A percentile compares a stretch with the other conserved stretches of the same genome.
phyloP scores from a whole-genome alignment of 495 filamentous ascomycete species.

The Podospora pseudocomata region DNA sequence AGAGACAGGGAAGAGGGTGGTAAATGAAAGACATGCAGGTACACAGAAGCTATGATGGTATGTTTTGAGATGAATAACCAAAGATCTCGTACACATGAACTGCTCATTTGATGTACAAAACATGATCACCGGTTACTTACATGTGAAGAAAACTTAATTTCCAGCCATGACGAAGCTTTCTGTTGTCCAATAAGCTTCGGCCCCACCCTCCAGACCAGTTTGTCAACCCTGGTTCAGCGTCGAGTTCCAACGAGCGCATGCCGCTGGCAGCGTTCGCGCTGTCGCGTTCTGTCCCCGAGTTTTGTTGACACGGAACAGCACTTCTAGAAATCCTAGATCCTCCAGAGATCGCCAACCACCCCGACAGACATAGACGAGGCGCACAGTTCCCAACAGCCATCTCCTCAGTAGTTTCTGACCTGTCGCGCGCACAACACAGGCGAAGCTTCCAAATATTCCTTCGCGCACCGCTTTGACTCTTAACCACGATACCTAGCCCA shows the following conservation, averaged over 20 bases:
- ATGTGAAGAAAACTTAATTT: constrained; percentile 24
- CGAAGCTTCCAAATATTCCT: background rate
- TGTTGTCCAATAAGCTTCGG: constrained; percentile 20
- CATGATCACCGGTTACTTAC: constrained; percentile 8
- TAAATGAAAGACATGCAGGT: background rate
- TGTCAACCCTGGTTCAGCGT: background rate
- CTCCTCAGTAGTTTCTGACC: background rate
- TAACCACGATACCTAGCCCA: background rate
- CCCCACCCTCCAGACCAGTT: constrained; percentile 11
- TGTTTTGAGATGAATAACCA: background rate
- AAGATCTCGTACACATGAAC: background rate
- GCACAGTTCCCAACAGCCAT: background rate
- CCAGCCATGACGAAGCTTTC: constrained; percentile 23
- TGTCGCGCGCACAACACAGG: background rate
- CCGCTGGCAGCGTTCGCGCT: constrained; percentile 22
- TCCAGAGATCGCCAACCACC: background rate
- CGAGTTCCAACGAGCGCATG: background rate
- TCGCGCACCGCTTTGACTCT: background rate
- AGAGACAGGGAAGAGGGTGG: background rate
- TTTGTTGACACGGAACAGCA: constrained; percentile 34
- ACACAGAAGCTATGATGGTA: background rate
- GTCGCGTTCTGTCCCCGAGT: constrained; percentile 30
- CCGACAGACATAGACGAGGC: background rate
- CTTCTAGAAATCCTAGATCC: background rate
- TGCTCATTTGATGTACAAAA: background rate